A percentile compares a stretch with the other conserved stretches of the same genome.
Evolutionary conservation across 441 rosid genomes (phyloP).

Genomic region (Pelargonium hybrid): DNA sequence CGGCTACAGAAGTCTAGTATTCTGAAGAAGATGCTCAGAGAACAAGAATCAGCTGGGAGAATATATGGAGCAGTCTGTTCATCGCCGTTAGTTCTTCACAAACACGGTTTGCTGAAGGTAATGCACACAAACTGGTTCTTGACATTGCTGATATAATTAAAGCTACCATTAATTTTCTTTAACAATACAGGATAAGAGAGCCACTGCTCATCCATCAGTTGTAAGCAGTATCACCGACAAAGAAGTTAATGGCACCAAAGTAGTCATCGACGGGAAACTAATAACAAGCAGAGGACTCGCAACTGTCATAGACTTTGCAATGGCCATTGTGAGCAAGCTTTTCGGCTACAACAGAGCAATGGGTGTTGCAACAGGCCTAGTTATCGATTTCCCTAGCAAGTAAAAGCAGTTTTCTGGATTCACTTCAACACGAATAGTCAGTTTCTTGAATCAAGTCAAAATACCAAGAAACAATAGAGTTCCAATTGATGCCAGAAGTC

Average conservation of each 20-base stretch:
- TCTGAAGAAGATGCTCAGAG: slow-evolving; percentile 72
- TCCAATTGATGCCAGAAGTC: too few relatives aligned
- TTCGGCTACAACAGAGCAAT: slow-evolving; percentile 76
- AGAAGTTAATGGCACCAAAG: slow-evolving; percentile 41
- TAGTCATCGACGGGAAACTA: slow-evolving; percentile 76
- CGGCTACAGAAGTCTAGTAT: slow-evolving; percentile 53
- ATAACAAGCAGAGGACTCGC: slow-evolving; percentile 72
- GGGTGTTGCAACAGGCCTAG: slow-evolving; percentile 81
- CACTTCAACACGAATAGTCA: too few relatives aligned
- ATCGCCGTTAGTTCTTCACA: slow-evolving; percentile 45
- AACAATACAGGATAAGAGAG: slow-evolving; percentile 47
- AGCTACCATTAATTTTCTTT: background rate
- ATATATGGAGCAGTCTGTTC: slow-evolving; percentile 68
- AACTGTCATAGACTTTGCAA: slow-evolving; percentile 52
- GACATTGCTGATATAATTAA: background rate
- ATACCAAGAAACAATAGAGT: too few relatives aligned
- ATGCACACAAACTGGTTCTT: background rate
- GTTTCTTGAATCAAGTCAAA: too few relatives aligned
- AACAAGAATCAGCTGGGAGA: slow-evolving; percentile 57
- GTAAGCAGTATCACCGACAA: slow-evolving; percentile 22
- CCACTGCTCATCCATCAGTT: slow-evolving; percentile 42
- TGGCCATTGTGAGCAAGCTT: slow-evolving; percentile 66
- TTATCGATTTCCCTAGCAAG: slow-evolving; percentile 16
- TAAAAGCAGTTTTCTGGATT: too few relatives aligned
- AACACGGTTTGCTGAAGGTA: slow-evolving; percentile 68